Percentiles rank a stretch among this genome's conserved stretches.
Conservation (phyloP, 306 rosid species). For the Vigna reflexopilosa region DNA sequence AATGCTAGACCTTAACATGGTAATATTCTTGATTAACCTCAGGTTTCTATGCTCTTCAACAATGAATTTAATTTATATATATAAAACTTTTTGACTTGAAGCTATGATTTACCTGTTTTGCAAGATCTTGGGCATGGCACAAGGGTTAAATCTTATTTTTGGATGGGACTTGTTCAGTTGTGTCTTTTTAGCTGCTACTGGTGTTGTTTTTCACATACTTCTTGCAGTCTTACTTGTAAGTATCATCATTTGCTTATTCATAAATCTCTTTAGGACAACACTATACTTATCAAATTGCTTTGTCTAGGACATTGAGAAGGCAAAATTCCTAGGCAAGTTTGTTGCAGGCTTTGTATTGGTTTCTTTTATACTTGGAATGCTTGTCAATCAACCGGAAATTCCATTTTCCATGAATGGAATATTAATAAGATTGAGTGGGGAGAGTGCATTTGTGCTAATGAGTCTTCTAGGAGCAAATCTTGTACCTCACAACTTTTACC, state of each 20-base stretch:
- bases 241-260: constrained; percentile 33
- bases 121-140: constrained; percentile 89
- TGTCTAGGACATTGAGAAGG: constrained; percentile 71
- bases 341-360: constrained; percentile 69
- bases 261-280: constrained; percentile 14
- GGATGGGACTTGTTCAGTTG: constrained; percentile 98
- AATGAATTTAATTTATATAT: constrained; percentile 15
- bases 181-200: constrained; percentile 77
- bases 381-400: constrained; percentile 69
- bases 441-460: constrained; percentile 85
- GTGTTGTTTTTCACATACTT: constrained; percentile 69
- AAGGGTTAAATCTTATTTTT: constrained; percentile 86
- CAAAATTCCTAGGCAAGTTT: constrained; percentile 59
- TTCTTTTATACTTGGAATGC: constrained; percentile 69
- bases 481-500: constrained; percentile 92
- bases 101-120: constrained; percentile 48
- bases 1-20: constrained; percentile 89
- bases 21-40: constrained; percentile 46
- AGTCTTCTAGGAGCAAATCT: constrained; percentile 95
- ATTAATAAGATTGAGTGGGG: constrained; percentile 73
- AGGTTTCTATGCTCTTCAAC: constrained; percentile 14
- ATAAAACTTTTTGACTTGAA: constrained; percentile 27
- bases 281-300: constrained; percentile 38
- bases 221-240: constrained; percentile 79
- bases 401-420: constrained; percentile 74